phyloP scores from a whole-genome alignment of 2,329 filamentous ascomycete species.

The Beauveria sp. region DNA sequence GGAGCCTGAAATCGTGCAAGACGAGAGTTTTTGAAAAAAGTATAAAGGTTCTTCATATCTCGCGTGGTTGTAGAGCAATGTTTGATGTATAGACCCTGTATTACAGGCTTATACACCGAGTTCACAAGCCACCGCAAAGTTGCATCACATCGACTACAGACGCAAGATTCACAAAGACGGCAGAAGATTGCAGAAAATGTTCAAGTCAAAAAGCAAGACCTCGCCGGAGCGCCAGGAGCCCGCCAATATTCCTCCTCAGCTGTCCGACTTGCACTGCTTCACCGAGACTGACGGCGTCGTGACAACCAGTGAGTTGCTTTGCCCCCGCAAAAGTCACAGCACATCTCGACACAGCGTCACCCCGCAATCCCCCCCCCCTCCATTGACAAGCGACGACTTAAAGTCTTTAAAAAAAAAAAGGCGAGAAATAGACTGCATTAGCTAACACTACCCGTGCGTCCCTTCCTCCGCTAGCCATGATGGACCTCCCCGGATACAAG shows the following conservation, averaged over 20 bases:
- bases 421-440: neutral
- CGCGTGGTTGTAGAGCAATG: neutral
- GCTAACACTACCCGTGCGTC: neutral
- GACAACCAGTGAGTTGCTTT: conserved; percentile 37
- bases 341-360: no score
- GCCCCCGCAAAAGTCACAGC: neutral
- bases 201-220: conserved; percentile 17
- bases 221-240: conserved; percentile 20
- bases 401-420: no score
- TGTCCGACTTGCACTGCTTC: conserved; percentile 49
- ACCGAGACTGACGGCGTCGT: conserved; percentile 55
- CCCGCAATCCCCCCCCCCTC: no score
- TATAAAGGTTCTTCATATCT: neutral
- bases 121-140: neutral
- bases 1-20: neutral
- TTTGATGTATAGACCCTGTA: neutral
- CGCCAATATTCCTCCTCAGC: conserved; percentile 30
- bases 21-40: neutral
- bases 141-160: neutral
- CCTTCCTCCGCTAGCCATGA: conserved; percentile 40
- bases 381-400: no score
- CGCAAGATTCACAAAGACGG: neutral
- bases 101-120: neutral
- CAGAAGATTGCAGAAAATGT: neutral
- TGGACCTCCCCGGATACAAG: conserved; percentile 54